Evolutionary conservation across 768 basidiomycete species (phyloP).

Genomic region (Boletus reticuloceps): DNA sequence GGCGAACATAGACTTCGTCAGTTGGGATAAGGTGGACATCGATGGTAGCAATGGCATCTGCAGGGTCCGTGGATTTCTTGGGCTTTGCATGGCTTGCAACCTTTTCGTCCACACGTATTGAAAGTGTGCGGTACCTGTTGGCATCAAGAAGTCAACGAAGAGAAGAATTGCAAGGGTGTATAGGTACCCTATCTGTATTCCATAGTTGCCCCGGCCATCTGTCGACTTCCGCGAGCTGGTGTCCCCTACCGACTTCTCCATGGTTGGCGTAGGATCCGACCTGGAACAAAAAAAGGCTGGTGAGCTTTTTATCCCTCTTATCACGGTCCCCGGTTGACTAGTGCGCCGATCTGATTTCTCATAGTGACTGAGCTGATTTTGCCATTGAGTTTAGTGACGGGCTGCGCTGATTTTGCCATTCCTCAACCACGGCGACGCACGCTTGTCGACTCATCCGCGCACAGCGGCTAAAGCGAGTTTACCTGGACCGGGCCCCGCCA

Average conservation of each 20-base stretch:
- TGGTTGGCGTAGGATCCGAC: slow-evolving; percentile 2
- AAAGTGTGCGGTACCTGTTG: slow-evolving; percentile 43
- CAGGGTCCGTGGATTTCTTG: slow-evolving; percentile 30
- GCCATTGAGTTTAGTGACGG: slow-evolving; percentile 17
- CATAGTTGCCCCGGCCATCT: slow-evolving; percentile 22
- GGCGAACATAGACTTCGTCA: slow-evolving; percentile 43
- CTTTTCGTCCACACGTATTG: slow-evolving; percentile 40
- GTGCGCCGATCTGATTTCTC: neutral
- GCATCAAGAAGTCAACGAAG: neutral
- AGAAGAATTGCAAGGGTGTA: neutral
- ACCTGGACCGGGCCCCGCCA: neutral
- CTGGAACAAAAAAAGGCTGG: neutral
- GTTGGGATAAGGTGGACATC: slow-evolving; percentile 45
- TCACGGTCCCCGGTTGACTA: neutral
- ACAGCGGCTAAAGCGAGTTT: neutral
- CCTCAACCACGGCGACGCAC: neutral
- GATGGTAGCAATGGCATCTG: slow-evolving; percentile 41
- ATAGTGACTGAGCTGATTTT: slow-evolving; percentile 20
- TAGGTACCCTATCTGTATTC: slow-evolving; percentile 31
- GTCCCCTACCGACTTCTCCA: slow-evolving; percentile 18
- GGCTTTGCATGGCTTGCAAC: slow-evolving; percentile 13
- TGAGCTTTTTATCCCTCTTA: slow-evolving; percentile 16
- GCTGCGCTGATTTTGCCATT: slow-evolving; percentile 31
- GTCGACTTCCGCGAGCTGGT: slow-evolving; percentile 11
- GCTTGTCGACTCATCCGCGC: neutral